Conservation (phyloP, 805 yeast genomes). For the Candida vaughaniae region DNA sequence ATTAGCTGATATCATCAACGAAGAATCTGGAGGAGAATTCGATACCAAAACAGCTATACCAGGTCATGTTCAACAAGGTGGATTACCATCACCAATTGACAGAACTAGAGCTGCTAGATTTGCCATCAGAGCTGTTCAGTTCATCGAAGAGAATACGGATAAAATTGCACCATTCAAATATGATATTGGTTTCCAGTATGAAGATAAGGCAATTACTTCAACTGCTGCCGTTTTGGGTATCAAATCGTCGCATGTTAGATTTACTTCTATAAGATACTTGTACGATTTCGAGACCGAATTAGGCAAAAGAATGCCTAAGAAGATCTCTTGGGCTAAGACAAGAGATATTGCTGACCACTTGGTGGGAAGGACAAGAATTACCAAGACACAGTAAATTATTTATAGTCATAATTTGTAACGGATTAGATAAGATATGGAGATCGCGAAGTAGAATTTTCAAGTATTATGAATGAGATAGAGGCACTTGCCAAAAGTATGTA, state of each 20-base stretch:
- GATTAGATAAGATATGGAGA: too few species aligned
- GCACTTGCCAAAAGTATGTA: too few species aligned
- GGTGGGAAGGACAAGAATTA: conserved; percentile 59
- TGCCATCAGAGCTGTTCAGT: conserved; percentile 87
- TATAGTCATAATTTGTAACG: conserved; percentile 1
- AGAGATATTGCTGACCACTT: conserved; percentile 81
- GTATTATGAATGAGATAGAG: too few species aligned
- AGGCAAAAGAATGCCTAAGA: conserved; percentile 80
- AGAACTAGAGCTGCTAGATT: conserved; percentile 85
- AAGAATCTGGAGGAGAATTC: conserved; percentile 72
- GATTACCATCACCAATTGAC: conserved; percentile 91
- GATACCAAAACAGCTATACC: conserved; percentile 96
- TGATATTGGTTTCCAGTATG: conserved; percentile 30
- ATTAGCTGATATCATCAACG: conserved; percentile 79
- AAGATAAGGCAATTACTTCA: conserved; percentile 28
- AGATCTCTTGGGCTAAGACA: conserved; percentile 75
- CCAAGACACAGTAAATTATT: conserved; percentile 5
- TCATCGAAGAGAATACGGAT: conserved; percentile 59
- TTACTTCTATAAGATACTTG: conserved; percentile 69
- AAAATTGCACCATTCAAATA: conserved; percentile 22
- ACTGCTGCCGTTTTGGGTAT: conserved; percentile 87
- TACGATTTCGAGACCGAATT: conserved; percentile 88
- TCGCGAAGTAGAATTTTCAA: too few species aligned
- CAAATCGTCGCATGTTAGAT: conserved; percentile 70
- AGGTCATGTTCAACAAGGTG: conserved; percentile 98